A percentile compares a stretch with the other conserved stretches of the same genome.
Conservation (phyloP, 176 grass and related monocot genomes). For the Oryza meridionalis region DNA sequence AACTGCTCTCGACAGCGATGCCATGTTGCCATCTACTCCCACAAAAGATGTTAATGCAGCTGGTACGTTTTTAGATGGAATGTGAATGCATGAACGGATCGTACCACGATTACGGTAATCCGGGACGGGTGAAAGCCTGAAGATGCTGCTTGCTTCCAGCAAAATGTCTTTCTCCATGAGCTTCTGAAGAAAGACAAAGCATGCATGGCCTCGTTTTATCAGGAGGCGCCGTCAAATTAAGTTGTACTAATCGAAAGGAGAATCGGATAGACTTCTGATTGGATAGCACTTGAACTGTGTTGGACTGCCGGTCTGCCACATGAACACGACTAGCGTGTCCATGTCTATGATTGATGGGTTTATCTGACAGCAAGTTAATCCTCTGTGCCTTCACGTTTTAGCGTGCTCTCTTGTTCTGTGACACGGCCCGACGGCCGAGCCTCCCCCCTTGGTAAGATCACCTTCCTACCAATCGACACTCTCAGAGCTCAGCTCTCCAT, state of each 20-base stretch:
- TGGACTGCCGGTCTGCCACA: not conserved
- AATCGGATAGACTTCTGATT: not conserved
- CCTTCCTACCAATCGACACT: not conserved
- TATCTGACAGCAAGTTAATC: slow-evolving; percentile 9
- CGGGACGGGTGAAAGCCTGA: not conserved
- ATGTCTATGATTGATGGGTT: not conserved
- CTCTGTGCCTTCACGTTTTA: not conserved
- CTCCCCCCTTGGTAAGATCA: not conserved
- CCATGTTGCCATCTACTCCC: not conserved
- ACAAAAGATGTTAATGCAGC: not conserved
- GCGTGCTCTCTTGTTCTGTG: slow-evolving; percentile 9
- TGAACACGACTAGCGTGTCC: not conserved
- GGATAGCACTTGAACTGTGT: not conserved
- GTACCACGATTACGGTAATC: slow-evolving; percentile 24
- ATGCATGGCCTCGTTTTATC: not conserved
- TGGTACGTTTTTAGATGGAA: not conserved
- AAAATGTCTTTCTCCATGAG: not conserved
- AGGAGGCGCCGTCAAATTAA: not conserved
- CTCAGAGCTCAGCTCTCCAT: too few species aligned
- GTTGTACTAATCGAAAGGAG: too few species aligned
- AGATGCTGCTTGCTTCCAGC: not conserved
- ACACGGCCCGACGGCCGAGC: not conserved
- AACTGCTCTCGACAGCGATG: not conserved
- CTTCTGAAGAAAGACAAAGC: too few species aligned
- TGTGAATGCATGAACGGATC: not conserved